Evolutionary conservation across 2,329 filamentous ascomycete species (phyloP).

Genomic region (Pseudogymnoascus sp.): DNA sequence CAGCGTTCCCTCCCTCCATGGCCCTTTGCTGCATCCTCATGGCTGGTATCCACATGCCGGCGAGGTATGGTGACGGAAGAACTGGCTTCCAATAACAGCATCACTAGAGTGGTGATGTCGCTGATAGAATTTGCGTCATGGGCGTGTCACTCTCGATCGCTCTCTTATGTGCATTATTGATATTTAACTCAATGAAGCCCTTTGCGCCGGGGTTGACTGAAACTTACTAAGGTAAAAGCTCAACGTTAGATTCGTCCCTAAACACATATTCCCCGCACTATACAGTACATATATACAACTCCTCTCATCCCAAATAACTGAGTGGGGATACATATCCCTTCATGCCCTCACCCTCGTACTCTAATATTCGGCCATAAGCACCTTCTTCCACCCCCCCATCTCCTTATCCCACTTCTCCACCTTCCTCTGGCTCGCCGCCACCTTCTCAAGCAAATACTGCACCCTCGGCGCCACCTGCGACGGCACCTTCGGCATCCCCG

Average conservation of each 20-base stretch:
- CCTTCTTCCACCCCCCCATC: slow-evolving; percentile 62
- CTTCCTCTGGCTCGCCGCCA: slow-evolving; percentile 65
- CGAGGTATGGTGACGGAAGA: too few species aligned
- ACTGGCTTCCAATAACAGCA: too few species aligned
- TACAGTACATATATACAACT: background rate
- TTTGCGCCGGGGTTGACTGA: too few species aligned
- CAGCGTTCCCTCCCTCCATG: too few species aligned
- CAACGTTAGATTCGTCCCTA: background rate
- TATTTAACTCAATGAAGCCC: too few species aligned
- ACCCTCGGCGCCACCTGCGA: slow-evolving; percentile 57
- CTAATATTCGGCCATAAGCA: slow-evolving; percentile 44
- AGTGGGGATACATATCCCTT: background rate
- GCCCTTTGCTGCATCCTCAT: too few species aligned
- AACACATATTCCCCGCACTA: background rate
- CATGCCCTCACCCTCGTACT: background rate
- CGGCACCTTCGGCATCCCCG: slow-evolving; percentile 60
- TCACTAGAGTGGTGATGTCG: too few species aligned
- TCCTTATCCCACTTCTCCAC: slow-evolving; percentile 67
- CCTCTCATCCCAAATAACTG: background rate
- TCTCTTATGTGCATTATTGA: too few species aligned
- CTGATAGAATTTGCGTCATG: too few species aligned
- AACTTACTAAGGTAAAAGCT: too few species aligned
- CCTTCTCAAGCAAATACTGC: slow-evolving; percentile 64
- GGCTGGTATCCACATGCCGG: too few species aligned
- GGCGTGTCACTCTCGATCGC: too few species aligned